Evolutionary conservation across 805 yeast genomes (phyloP), one percentile per base, ranked within the genome.

Genomic region (Barnettozyma populi): DNA sequence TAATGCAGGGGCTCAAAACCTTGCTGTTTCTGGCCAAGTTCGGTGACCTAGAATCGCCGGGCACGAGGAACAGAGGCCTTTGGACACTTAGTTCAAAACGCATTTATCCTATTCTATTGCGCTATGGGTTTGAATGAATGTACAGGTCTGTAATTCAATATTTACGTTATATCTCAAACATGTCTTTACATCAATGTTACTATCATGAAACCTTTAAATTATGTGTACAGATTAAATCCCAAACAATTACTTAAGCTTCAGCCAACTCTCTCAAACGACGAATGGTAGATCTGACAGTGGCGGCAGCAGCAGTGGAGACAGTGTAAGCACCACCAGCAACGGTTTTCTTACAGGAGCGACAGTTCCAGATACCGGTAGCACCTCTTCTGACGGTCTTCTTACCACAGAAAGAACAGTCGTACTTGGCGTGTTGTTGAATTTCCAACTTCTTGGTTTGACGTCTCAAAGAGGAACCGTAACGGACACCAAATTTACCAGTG

Each of bases 241-340:
- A 39, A 36, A 51, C 47, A 47, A 52, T 54, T 52, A 49, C 48
- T 87, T 90, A 94, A 73, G 96, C 99, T 82, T 94, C 99, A 78
- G 95, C 97, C 82, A 95, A 74, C 73, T 94, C 99, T 85, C 99
- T 90, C 78, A 94, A 88, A 86, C 99, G 96, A 84, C 99, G 92
- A 82, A 94, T 94, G 76, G 99, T 92, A 60, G 99, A 94, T 86
- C 99, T 90, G 76, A 90, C 97, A 67, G 99, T 94, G 76, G 97
- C 96, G 72, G 99, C 99, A 74, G 99, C 97, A 70, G 99, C 94
- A 67, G 99, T 94, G 71, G 95, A 84, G 63, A 94, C 90, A 69
- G 97, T 82, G 90, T 94, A 94, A 77, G 99, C 99, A 83, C 99
- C 99, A 75, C 99, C 99, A 68, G 99, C 99, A 71, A 94, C 88